phyloP scores from a whole-genome alignment of 2,329 filamentous ascomycete species.

The Alternaria viburni region DNA sequence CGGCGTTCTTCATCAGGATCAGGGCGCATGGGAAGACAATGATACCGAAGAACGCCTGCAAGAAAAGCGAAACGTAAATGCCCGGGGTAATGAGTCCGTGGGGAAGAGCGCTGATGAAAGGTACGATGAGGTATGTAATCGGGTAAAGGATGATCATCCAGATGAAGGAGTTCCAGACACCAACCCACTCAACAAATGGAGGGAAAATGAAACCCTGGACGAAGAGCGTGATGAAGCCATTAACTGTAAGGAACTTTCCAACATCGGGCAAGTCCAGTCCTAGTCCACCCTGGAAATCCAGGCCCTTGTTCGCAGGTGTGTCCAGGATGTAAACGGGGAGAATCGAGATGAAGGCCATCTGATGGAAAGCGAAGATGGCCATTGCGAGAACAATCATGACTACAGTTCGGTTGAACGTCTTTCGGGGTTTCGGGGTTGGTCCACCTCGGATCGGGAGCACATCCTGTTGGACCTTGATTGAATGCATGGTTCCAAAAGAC shows the following conservation, averaged over 20 bases:
- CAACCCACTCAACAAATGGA: conserved; percentile 66
- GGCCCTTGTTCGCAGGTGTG: conserved; percentile 50
- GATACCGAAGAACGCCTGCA: conserved; percentile 72
- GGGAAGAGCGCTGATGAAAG: conserved; percentile 68
- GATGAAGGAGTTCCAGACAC: conserved; percentile 72
- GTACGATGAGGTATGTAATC: conserved; percentile 70
- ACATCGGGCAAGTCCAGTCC: conserved; percentile 70
- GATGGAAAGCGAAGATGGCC: conserved; percentile 87
- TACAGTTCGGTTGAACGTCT: conserved; percentile 68
- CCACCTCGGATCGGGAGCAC: conserved; percentile 28
- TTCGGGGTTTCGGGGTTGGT: conserved; percentile 20
- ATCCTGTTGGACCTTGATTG: conserved; percentile 38
- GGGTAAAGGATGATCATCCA: conserved; percentile 71
- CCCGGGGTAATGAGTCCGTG: conserved; percentile 60
- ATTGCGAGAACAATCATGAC: conserved; percentile 80
- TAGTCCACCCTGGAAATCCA: conserved; percentile 64
- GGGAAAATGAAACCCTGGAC: conserved; percentile 78
- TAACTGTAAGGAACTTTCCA: conserved; percentile 70
- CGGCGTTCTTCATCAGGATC: conserved; percentile 78
- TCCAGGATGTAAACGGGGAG: conserved; percentile 93
- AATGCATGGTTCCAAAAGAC: conserved; percentile 48
- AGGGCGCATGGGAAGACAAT: conserved; percentile 71
- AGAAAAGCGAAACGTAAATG: conserved; percentile 67
- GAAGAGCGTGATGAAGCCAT: conserved; percentile 73
- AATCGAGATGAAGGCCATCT: conserved; percentile 89